Base-by-base conservation (phyloP, 768 basidiomycete genomes). In the Agrocybe praecox region DNA sequence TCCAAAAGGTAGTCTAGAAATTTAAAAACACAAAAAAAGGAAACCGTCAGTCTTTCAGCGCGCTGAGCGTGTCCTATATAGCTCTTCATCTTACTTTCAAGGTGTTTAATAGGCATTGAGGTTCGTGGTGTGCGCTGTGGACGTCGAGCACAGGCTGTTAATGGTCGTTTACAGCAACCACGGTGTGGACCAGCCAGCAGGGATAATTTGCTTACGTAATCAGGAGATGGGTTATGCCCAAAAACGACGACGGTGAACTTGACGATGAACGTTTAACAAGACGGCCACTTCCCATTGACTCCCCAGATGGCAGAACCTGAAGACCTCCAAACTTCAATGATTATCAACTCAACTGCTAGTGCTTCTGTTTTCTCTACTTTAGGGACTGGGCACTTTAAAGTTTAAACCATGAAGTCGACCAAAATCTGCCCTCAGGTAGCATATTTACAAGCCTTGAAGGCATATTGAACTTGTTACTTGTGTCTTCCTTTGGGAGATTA, bases 71-170 rank as follows among this genome's bases (percentile, higher is more conserved):
- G 23, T 21, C 24, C n/a, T 42, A 7, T 9, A 6, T 17, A 42
- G 24, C n/a, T n/a, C n/a, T n/a, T n/a, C n/a, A n/a, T n/a, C 88
- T 75, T 66, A 92, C 91, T 85, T 78, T 93, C 90, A 49, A 93
- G 77, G 69, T 92, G 84, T 68, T 92, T 92, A 72, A 92, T 87
- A 70, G 91, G 83, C 91, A 93, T 92, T 62, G 46, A 53, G 24
- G 55, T 36, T 32, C 52, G 60, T 64, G 57, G 62, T 64, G 61
- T 54, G 57, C 65, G 62, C 57, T 62, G 63, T 61, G 26, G 62
- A 63, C 60, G 67, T 53, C 63, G 69, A 67, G 65, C 65, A 64
- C 62, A 61, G 61, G 58, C 55, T 63, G 67, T 62, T 71, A 65
- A 58, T 66, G 64, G 65, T 66, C 70, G 72, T 74, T 71, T 69